phyloP scores from a whole-genome alignment of 768 basidiomycete genomes.

The Mycena belliarum region DNA sequence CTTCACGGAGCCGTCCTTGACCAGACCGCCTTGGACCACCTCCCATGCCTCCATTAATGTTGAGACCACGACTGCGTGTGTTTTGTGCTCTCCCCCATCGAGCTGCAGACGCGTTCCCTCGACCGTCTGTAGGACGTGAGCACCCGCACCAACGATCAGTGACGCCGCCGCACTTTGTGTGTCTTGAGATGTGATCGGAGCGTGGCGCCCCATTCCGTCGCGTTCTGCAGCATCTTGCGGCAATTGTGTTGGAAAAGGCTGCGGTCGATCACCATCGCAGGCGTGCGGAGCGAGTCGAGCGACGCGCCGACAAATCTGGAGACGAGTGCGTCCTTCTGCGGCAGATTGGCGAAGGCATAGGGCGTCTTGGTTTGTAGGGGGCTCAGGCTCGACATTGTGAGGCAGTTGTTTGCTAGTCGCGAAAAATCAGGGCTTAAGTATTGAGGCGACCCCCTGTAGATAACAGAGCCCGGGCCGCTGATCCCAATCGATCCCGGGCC shows the following conservation, averaged over 20 bases:
- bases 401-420: no score
- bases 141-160: not conserved
- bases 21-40: constrained; percentile 64
- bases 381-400: constrained; percentile 5
- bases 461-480: no score
- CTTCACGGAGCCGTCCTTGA: constrained; percentile 71
- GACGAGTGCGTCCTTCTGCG: constrained; percentile 51
- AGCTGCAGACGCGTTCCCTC: constrained; percentile 78
- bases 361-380: constrained; percentile 49
- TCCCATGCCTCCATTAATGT: constrained; percentile 83
- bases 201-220: constrained; percentile 62
- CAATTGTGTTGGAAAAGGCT: constrained; percentile 74
- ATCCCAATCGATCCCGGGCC: not conserved
- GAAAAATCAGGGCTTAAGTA: no score
- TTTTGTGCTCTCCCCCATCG: constrained; percentile 50
- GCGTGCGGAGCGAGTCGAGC: constrained; percentile 65
- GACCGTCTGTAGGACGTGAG: constrained; percentile 49
- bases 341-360: constrained; percentile 37
- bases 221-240: constrained; percentile 66
- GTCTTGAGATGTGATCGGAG: constrained; percentile 88
- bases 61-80: constrained; percentile 73
- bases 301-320: constrained; percentile 59
- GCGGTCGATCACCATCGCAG: constrained; percentile 78
- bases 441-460: not conserved
- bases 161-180: constrained; percentile 56